Evolutionary conservation across 2,329 filamentous ascomycete genomes (phyloP).

Genomic region (Cadophora malorum): DNA sequence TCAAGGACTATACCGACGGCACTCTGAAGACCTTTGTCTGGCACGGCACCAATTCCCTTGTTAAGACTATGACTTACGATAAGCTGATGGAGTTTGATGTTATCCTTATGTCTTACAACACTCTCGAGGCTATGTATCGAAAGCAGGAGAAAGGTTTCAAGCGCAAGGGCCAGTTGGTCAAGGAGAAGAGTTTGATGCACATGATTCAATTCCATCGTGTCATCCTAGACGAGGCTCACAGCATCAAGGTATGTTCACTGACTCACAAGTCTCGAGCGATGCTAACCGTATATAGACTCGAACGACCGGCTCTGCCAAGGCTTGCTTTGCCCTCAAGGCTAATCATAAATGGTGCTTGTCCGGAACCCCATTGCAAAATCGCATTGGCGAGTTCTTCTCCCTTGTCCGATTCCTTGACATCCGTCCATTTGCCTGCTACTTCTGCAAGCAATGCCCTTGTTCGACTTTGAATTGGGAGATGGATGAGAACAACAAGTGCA

Average conservation of each 20-base stretch:
- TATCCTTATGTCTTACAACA: conserved; percentile 96
- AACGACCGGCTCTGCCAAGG: conserved; percentile 89
- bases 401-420: conserved; percentile 90
- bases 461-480: conserved; percentile 84
- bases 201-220: conserved; percentile 86
- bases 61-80: conserved; percentile 76
- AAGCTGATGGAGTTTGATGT: conserved; percentile 86
- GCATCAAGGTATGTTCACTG: conserved; percentile 72
- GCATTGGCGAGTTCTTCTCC: conserved; percentile 97
- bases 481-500: conserved; percentile 73
- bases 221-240: conserved; percentile 94
- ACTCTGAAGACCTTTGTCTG: conserved; percentile 90
- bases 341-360: conserved; percentile 95
- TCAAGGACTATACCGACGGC: conserved; percentile 81
- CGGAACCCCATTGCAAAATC: conserved; percentile 94
- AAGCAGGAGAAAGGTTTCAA: conserved; percentile 92
- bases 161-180: conserved; percentile 79
- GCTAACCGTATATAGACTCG: conserved; percentile 60
- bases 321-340: conserved; percentile 89
- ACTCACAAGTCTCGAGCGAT: conserved; percentile 30
- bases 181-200: conserved; percentile 82
- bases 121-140: conserved; percentile 87
- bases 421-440: conserved; percentile 88
- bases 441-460: conserved; percentile 88
- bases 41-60: conserved; percentile 84